phyloP scores from a whole-genome alignment of 2,329 filamentous ascomycete species.

The Trichoderma simmonsii region DNA sequence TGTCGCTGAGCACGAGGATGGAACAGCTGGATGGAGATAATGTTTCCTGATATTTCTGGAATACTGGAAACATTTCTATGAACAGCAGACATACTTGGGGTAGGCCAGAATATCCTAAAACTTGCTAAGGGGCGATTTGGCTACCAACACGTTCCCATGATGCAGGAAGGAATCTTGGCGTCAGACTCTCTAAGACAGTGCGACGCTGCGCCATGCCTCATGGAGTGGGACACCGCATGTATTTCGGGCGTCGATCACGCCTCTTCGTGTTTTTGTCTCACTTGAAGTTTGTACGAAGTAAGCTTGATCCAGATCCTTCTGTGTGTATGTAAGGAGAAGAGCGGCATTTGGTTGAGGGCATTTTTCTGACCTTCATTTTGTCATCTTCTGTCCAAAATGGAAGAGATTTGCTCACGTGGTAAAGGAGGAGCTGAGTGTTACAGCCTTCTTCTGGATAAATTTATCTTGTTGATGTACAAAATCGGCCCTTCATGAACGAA shows the following conservation, averaged over 20 bases:
- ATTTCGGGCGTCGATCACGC: neutral
- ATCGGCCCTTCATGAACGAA: neutral
- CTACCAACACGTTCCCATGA: neutral
- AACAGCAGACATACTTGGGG: neutral
- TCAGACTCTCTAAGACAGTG: neutral
- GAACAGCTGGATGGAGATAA: neutral
- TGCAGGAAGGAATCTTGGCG: slow-evolving; percentile 1
- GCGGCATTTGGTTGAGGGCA: neutral
- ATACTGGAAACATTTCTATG: neutral
- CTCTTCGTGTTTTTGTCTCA: neutral
- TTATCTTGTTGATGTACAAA: neutral
- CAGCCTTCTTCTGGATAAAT: neutral
- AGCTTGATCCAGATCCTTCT: neutral
- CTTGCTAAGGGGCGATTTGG: neutral
- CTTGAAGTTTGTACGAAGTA: neutral
- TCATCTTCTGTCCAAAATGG: neutral
- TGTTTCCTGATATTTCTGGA: neutral
- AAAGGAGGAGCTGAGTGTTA: neutral
- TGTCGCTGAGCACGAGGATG: neutral
- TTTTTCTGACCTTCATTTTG: neutral
- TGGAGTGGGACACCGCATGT: neutral
- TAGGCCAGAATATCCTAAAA: neutral
- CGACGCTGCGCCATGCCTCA: neutral
- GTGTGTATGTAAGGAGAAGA: neutral
- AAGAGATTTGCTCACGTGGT: neutral